These are phyloP conservation scores for Globisporangium sylvaticum DNA, from an alignment of 352 stramenopile genomes.

Conservation along the genomic window DNA sequence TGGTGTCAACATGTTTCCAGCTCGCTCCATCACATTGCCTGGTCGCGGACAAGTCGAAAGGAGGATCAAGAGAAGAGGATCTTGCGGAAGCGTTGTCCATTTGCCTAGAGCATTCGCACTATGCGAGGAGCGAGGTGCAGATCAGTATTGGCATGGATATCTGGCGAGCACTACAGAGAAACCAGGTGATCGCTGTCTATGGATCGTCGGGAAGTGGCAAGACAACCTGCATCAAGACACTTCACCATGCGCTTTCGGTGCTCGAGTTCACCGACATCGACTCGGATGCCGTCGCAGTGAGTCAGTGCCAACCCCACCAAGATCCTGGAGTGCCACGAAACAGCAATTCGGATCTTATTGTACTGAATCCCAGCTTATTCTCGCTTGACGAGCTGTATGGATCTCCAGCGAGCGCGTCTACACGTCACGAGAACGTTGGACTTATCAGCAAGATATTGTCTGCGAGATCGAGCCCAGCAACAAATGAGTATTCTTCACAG, in stretches of 20 bases:
- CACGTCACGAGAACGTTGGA: background rate
- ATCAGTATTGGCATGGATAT: constrained; percentile 36
- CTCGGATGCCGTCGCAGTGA: background rate
- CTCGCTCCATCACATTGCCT: constrained; percentile 22
- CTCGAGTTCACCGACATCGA: constrained; percentile 29
- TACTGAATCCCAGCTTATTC: constrained; percentile 30
- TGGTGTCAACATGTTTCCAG: constrained; percentile 26
- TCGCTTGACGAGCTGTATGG: constrained; percentile 33
- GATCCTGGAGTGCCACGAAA: background rate
- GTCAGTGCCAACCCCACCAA: background rate
- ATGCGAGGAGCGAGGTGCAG: constrained; percentile 12
- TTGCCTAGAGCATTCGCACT: constrained; percentile 27
- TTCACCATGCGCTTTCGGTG: constrained; percentile 45
- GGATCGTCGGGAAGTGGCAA: constrained; percentile 42
- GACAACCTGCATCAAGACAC: constrained; percentile 37
- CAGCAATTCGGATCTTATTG: constrained; percentile 19
- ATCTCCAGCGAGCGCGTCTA: background rate
- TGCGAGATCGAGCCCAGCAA: background rate
- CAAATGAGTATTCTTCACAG: background rate
- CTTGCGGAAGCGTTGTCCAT: constrained; percentile 45
- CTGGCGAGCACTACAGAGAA: constrained; percentile 28
- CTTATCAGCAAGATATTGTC: constrained; percentile 6
- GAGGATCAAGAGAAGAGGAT: constrained; percentile 18
- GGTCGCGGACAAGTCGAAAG: constrained; percentile 6
- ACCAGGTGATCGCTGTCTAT: constrained; percentile 30